Evolutionary conservation across 2,329 filamentous ascomycete species (phyloP), one percentile per base, ranked within the genome.

Genomic region (Aspergillus uvarum): DNA sequence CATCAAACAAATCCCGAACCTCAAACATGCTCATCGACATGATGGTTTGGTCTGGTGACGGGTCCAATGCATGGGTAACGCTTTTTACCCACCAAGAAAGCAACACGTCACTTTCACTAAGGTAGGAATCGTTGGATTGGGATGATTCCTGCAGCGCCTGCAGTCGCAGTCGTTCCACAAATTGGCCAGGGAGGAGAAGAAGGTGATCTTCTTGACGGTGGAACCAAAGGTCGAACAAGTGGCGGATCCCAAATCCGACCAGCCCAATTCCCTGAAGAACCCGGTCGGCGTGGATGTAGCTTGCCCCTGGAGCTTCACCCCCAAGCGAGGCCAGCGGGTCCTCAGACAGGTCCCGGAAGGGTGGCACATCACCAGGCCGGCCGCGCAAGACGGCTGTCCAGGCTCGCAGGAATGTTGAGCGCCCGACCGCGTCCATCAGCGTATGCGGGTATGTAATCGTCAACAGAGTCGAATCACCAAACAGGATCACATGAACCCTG

Each of bases 391-490:
- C 75, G 1, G 76, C 68, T 0, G 73, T 80, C 83, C 82, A 85
- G 7, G 74, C 78, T 0, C 74, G 63, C 3, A 84, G 62, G 7
- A 85, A 68, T 1, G 71, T 75, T 2, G 70, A 65, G 29, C 74
- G 73, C 4, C 80, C 82, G 63, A 81, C 73, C 3, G 73, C 79
- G 61, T 85, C 83, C 59, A 79, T 77, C 5, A 83, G 67, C 0
- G 77, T 78, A 66, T 85, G 83, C 2, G 79, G 77, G 70, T 76
- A 83, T 1, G 72, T 70, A 0, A 85, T 62, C 0, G 75, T 73
- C 1, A 85, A 71, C 0, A 85, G 66, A 0, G 83, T 85, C 0
- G 80, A 79, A 58, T 86, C 79, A 3, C 64, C 67, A 65, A 85
- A 85, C 0, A 77, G 76, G 3, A 78, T 76, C 47, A 85, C 71